Conservation (phyloP, 2,329 filamentous ascomycete species). For the Rutstroemia sp. region DNA sequence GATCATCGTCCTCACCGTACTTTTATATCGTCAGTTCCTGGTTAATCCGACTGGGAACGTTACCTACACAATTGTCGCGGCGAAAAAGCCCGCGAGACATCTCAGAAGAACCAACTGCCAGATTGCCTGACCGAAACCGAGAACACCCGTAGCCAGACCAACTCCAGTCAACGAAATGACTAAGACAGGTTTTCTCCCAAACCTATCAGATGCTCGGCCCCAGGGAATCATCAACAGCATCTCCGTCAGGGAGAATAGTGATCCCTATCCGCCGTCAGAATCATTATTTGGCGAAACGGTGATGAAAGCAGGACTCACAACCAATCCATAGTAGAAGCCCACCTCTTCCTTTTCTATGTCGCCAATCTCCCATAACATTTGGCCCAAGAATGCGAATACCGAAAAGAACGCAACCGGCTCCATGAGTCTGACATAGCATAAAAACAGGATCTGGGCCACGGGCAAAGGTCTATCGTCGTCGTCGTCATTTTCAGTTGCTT, state of each 20-base stretch:
- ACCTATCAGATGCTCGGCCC: slow-evolving; percentile 59
- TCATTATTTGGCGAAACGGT: not conserved
- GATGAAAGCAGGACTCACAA: slow-evolving; percentile 32
- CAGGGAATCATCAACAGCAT: slow-evolving; percentile 72
- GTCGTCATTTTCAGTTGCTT: not conserved
- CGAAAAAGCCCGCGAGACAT: slow-evolving; percentile 65
- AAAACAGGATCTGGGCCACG: slow-evolving; percentile 58
- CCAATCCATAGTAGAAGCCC: slow-evolving; percentile 72
- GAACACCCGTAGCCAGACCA: slow-evolving; percentile 51
- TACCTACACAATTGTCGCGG: slow-evolving; percentile 57
- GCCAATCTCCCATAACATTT: slow-evolving; percentile 66
- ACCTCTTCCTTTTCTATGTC: slow-evolving; percentile 55
- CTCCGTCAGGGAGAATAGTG: slow-evolving; percentile 66
- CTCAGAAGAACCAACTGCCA: slow-evolving; percentile 69
- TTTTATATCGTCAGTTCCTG: slow-evolving; percentile 2
- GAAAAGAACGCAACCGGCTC: slow-evolving; percentile 79
- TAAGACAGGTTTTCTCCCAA: slow-evolving; percentile 67
- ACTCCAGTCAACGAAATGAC: slow-evolving; percentile 60
- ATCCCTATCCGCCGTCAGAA: slow-evolving; percentile 35
- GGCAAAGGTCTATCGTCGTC: slow-evolving; percentile 44
- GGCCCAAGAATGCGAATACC: slow-evolving; percentile 73
- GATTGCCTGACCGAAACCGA: slow-evolving; percentile 60
- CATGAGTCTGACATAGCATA: slow-evolving; percentile 66
- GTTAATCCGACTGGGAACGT: not conserved
- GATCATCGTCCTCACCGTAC: slow-evolving; percentile 66